Percentiles rank a stretch among this genome's conserved stretches.
Evolutionary conservation across 805 yeast species (phyloP).

Genomic region (Candida koratica): DNA sequence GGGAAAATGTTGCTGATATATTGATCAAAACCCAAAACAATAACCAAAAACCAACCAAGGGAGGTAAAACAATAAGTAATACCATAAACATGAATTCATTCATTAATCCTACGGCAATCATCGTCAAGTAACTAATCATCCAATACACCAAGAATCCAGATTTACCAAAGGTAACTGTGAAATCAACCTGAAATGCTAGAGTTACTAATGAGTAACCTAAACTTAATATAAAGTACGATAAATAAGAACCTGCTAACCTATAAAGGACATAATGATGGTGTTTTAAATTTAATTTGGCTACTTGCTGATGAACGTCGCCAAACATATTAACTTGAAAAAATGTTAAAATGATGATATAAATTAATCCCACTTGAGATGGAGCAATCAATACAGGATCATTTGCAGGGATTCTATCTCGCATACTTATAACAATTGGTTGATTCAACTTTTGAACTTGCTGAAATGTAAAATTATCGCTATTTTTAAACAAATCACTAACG

Average conservation of each 20-base stretch:
- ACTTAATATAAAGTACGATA: slow-evolving; percentile 54
- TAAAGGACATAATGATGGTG: slow-evolving; percentile 47
- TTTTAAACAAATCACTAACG: slow-evolving; percentile 19
- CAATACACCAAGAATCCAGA: slow-evolving; percentile 74
- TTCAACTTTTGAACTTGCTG: slow-evolving; percentile 19
- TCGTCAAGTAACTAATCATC: slow-evolving; percentile 63
- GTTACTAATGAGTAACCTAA: slow-evolving; percentile 57
- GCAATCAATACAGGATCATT: slow-evolving; percentile 51
- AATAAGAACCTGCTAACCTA: slow-evolving; percentile 48
- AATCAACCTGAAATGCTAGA: slow-evolving; percentile 64
- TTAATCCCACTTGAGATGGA: slow-evolving; percentile 71
- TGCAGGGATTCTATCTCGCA: slow-evolving; percentile 49
- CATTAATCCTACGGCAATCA: slow-evolving; percentile 75
- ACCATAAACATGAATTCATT: slow-evolving; percentile 62
- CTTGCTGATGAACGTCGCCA: slow-evolving; percentile 46
- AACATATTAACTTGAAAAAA: slow-evolving; percentile 69
- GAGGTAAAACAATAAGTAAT: slow-evolving; percentile 53
- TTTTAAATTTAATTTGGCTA: slow-evolving; percentile 43
- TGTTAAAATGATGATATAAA: slow-evolving; percentile 66
- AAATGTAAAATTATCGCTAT: slow-evolving; percentile 8
- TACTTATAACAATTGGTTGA: slow-evolving; percentile 32
- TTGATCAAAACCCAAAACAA: slow-evolving; percentile 66
- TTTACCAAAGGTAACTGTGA: slow-evolving; percentile 54
- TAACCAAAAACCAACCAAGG: slow-evolving; percentile 67
- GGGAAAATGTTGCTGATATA: slow-evolving; percentile 64